Base-by-base conservation (phyloP, 2,329 filamentous ascomycete species). In the Cordyceps tenuipes region DNA sequence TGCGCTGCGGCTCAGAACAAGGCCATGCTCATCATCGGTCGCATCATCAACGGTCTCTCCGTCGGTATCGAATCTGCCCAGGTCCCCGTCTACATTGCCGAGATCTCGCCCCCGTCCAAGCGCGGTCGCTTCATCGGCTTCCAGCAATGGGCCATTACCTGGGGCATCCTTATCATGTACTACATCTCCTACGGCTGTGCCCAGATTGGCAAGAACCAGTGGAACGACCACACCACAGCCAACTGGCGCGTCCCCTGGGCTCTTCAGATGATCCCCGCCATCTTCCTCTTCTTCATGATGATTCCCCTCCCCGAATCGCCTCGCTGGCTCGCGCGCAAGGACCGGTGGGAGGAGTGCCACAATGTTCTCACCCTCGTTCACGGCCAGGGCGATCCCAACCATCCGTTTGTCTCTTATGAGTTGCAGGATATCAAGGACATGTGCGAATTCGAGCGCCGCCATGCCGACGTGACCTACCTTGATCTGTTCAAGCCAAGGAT, bases 81-180 rank as follows among this genome's bases (percentile, higher is more conserved):
- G 67, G 86, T 88, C 7, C 86, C 86, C 5, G 85, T 89, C 60
- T 89, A 89, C 71, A 82, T 89, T 54, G 82, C 85, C 47, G 87
- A 89, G 68, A 78, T 88, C 76, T 85, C 66, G 5, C 65, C 68
- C 10, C 81, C 81, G 47, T 79, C 80, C 3, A 71, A 73, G 57
- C 82, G 86, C 63, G 86, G 86, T 31, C 81, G 36, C 71, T 86
- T 91, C 51, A 86, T 91, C 31, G 84, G 86, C 59, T 80, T 83
- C 58, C 87, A 91, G 71, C 88, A 91, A 70, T 87, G 86, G 77
- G 85, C 87, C 53, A 90, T 91, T 64, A 89, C 87, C 59, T 88
- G 71, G 71, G 72, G 72, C 61, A 87, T 87, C 64, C 69, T 87
- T 64, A 84, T 86, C 74, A 87, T 87, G 84, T 88, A 87, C 75